Base-by-base conservation (phyloP, 257 asterid species). In the Euphrasia confusa region DNA sequence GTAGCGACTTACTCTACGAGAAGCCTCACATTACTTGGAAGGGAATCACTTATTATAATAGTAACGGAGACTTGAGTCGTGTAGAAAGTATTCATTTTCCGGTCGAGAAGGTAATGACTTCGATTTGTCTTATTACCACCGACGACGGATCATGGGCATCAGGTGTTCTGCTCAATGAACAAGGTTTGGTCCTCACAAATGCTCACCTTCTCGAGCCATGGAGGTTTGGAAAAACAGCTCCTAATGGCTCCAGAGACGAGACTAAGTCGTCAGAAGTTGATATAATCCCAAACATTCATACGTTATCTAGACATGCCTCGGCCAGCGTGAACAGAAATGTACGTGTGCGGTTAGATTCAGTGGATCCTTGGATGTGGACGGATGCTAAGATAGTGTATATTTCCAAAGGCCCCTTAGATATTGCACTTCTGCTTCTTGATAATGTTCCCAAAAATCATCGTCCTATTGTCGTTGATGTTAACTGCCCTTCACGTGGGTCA, bases 81-180 rank as follows among this genome's bases (percentile, higher is more conserved):
- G 72, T 45, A n/a, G 75, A 66, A 65, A 80, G 74, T 61, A 67
- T 60, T 49, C 76, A 78, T 10, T 78, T 95, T 67, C 80, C 81
- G 47, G 80, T 89, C 75, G 94, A 89, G 71, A 89, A 82, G 78
- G 95, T 95, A 4, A 79, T 84, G 84, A 11, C 72, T 65, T 89
- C 97, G 49, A 86, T 93, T 72, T 93, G 97, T 77, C 96, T 93
- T 50, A 84, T 93, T 60, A 84, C 95, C 55, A 74, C 79, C 60
- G 90, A 84, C 42, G 90, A 93, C 74, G 97, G 99, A 66, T 85
- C 96, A 32, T 93, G 99, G 99, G 99, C 99, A 39, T 89, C 99
- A 54, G 97, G 99, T 68, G 80, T 93, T 69, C 73, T 93, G 72
- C 88, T 89, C 72, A 89, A 93, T 73, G 85, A 81, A 66, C 80